Percentiles rank a stretch among this genome's conserved stretches.
phyloP scores from a whole-genome alignment of 1,284 basidiomycete genomes.

The Trichosporon ovoides region DNA sequence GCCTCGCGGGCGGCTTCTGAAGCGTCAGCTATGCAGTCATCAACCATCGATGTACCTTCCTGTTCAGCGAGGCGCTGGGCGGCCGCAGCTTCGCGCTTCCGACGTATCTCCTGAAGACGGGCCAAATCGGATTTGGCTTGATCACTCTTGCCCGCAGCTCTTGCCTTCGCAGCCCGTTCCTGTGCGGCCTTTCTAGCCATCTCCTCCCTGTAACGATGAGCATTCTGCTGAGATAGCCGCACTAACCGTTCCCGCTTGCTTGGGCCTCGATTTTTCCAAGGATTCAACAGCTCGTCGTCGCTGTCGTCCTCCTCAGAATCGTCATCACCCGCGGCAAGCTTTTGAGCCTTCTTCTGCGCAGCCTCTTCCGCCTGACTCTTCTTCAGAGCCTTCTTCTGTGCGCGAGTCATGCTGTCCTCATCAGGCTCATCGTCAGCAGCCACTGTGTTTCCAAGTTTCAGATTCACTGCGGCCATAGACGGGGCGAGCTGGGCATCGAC shows the following conservation, averaged over 20 bases:
- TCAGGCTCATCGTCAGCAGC: constrained; percentile 37
- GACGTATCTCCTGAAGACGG: constrained; percentile 76
- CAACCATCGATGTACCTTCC: constrained; percentile 53
- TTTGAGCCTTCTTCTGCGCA: constrained; percentile 42
- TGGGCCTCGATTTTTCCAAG: constrained; percentile 37
- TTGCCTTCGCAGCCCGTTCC: constrained; percentile 59
- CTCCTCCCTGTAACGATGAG: too few relatives aligned
- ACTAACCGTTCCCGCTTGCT: constrained; percentile 64
- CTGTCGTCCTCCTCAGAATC: constrained; percentile 56
- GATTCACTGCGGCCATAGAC: constrained; percentile 44
- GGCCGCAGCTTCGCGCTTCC: constrained; percentile 75
- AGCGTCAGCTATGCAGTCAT: constrained; percentile 9
- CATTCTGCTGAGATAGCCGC: too few relatives aligned
- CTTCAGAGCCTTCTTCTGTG: constrained; percentile 66
- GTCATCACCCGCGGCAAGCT: constrained; percentile 43
- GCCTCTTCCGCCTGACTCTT: constrained; percentile 55
- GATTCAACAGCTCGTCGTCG: constrained; percentile 40
- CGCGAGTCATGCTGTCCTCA: constrained; percentile 56
- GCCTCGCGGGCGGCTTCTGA: constrained; percentile 43
- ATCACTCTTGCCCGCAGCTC: constrained; percentile 73
- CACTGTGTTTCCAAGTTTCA: constrained; percentile 47
- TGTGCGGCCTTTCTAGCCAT: constrained; percentile 84
- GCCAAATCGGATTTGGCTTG: constrained; percentile 81
- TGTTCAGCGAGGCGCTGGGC: constrained; percentile 78
- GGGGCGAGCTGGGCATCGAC: constrained; percentile 37